Evolutionary conservation across 2,329 filamentous ascomycete species (phyloP).

Genomic region (Botrytis aclada): DNA sequence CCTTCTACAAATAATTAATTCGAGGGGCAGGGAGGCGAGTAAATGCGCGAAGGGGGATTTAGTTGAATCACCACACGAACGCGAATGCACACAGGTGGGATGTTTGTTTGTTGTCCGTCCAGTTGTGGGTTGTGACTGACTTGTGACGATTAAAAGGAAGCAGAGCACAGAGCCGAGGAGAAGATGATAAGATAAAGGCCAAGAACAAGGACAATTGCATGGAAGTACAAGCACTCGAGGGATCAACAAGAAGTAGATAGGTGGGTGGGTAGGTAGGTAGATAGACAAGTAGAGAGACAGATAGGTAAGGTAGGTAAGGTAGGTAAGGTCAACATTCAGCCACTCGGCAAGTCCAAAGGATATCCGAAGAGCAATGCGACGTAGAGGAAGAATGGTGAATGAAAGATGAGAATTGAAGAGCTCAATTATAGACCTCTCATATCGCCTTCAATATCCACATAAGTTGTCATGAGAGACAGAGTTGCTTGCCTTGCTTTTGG

Average conservation of each 20-base stretch:
- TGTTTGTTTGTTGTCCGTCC: background rate
- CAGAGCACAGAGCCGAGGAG: background rate
- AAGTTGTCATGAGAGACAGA: background rate
- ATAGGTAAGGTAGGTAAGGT: background rate
- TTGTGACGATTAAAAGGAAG: background rate
- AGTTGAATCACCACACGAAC: background rate
- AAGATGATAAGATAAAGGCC: background rate
- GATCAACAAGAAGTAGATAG: background rate
- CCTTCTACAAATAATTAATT: conserved; percentile 12
- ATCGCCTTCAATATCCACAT: background rate
- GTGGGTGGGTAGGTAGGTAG: background rate
- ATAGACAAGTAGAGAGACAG: background rate
- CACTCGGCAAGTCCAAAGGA: background rate
- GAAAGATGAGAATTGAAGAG: background rate
- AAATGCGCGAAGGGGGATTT: background rate
- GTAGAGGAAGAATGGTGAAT: background rate
- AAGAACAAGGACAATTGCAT: background rate
- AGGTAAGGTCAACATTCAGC: background rate
- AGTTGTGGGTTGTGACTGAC: background rate
- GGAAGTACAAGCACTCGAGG: background rate
- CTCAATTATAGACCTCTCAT: background rate
- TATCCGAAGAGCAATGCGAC: background rate
- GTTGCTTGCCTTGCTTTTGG: background rate
- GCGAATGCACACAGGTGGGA: background rate
- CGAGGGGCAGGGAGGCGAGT: conserved; percentile 14